These are phyloP conservation scores for Colletotrichum ledebouriae DNA, from an alignment of 2,329 filamentous ascomycete species.

Conservation along the genomic window DNA sequence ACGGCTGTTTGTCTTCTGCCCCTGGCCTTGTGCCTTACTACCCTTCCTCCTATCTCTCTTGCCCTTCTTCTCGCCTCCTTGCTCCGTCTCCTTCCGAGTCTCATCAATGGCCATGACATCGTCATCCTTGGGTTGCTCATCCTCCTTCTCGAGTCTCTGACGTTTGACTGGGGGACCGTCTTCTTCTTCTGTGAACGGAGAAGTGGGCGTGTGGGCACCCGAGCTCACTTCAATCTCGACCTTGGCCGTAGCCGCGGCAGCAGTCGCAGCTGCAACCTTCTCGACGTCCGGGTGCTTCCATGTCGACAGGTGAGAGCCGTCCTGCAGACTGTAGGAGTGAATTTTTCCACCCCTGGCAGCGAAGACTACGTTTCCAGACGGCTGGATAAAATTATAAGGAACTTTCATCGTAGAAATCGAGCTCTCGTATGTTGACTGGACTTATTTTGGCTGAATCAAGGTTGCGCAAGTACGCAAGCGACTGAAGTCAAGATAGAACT, in stretches of 20 bases:
- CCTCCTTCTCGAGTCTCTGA: constrained; percentile 55
- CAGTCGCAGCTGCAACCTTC: constrained; percentile 47
- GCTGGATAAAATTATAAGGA: constrained; percentile 75
- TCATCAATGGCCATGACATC: constrained; percentile 44
- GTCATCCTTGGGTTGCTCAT: constrained; percentile 44
- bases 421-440: neutral
- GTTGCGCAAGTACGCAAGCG: neutral
- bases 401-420: constrained; percentile 55
- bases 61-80: constrained; percentile 46
- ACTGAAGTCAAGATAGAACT: constrained; percentile 27
- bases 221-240: constrained; percentile 48
- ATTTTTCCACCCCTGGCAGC: constrained; percentile 81
- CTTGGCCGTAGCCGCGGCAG: constrained; percentile 44
- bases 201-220: constrained; percentile 32
- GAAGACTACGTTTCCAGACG: constrained; percentile 72
- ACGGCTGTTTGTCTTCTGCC: constrained; percentile 47
- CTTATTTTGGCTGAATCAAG: constrained; percentile 25
- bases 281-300: constrained; percentile 69
- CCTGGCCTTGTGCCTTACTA: constrained; percentile 28
- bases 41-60: constrained; percentile 47
- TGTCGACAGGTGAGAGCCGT: constrained; percentile 69
- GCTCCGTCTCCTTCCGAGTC: constrained; percentile 43
- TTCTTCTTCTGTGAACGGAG: constrained; percentile 41
- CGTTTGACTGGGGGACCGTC: constrained; percentile 58
- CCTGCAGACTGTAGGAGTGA: constrained; percentile 73